A percentile compares a stretch with the other conserved stretches of the same genome.
These are phyloP conservation scores for Ogataea hybrid DNA, from an alignment of 1,139 yeast species.

Conservation along the genomic window DNA sequence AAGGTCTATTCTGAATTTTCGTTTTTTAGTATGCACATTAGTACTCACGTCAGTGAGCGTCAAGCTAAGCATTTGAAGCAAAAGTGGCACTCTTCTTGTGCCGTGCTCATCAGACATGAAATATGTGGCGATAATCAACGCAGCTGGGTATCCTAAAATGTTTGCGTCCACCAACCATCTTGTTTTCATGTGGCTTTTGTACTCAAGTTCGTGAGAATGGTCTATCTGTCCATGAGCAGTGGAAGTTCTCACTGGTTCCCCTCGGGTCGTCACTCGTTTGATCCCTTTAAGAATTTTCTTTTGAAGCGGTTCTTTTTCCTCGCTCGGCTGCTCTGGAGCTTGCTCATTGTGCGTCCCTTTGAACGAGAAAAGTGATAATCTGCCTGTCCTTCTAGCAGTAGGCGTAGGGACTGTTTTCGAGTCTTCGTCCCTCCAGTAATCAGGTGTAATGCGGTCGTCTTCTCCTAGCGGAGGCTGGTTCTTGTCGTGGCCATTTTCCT, in stretches of 20 bases:
- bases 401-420: conserved; percentile 2
- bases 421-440: conserved; percentile 1
- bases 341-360: conserved; percentile 5
- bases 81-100: conserved; percentile 74
- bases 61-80: conserved; percentile 70
- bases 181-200: conserved; percentile 42
- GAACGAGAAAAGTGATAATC: conserved; percentile 18
- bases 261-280: conserved; percentile 16
- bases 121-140: conserved; percentile 70
- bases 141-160: conserved; percentile 75
- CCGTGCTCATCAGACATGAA: conserved; percentile 78
- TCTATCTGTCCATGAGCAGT: conserved; percentile 15
- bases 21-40: conserved; percentile 42
- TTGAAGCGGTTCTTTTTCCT: conserved; percentile 18
- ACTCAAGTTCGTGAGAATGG: conserved; percentile 21
- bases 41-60: conserved; percentile 53
- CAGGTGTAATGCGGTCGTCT: background rate
- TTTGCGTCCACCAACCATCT: conserved; percentile 63
- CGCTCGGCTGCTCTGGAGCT: background rate
- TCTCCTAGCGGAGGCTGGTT: background rate
- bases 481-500: conserved; percentile 6
- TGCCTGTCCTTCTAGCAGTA: conserved; percentile 7
- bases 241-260: conserved; percentile 10
- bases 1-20: conserved; percentile 63
- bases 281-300: conserved; percentile 18